Percentiles rank a stretch among this genome's conserved stretches.
These are phyloP conservation scores for Poa pratensis DNA, from an alignment of 176 grass and related monocot genomes.

Conservation along the genomic window DNA sequence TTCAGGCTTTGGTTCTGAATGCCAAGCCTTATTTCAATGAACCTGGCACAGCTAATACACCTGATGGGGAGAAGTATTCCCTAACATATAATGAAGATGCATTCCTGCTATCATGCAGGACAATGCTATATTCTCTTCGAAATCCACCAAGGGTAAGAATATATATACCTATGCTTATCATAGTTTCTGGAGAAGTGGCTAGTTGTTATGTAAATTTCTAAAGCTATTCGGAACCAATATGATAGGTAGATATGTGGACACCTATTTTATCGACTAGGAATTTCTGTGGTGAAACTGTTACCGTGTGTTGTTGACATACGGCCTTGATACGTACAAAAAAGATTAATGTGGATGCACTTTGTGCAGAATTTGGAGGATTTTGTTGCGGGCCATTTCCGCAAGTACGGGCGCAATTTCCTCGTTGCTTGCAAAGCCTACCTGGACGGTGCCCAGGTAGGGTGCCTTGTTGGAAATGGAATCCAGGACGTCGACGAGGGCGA, in stretches of 20 bases:
- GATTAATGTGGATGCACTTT: not conserved
- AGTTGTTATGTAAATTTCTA: too few species aligned
- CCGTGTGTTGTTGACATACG: not conserved
- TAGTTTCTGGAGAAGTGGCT: not conserved
- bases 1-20: conserved; percentile 94
- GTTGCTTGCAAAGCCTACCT: conserved; percentile 78
- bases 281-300: not conserved
- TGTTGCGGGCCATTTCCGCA: conserved; percentile 71
- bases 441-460: conserved; percentile 85
- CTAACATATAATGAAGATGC: conserved; percentile 78
- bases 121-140: conserved; percentile 80
- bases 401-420: conserved; percentile 60
- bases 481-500: conserved; percentile 82
- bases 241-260: not conserved
- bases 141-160: conserved; percentile 71
- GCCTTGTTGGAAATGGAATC: conserved; percentile 61
- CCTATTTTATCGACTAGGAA: not conserved
- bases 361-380: conserved; percentile 85
- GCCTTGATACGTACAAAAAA: not conserved
- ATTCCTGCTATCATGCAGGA: conserved; percentile 84
- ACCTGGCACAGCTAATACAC: conserved; percentile 62
- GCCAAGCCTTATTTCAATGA: conserved; percentile 90
- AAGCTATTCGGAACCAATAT: too few species aligned
- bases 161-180: not conserved
- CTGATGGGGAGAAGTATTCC: conserved; percentile 69